Evolutionary conservation across 1,284 basidiomycete genomes (phyloP).

Genomic region (Inonotus hispidus): DNA sequence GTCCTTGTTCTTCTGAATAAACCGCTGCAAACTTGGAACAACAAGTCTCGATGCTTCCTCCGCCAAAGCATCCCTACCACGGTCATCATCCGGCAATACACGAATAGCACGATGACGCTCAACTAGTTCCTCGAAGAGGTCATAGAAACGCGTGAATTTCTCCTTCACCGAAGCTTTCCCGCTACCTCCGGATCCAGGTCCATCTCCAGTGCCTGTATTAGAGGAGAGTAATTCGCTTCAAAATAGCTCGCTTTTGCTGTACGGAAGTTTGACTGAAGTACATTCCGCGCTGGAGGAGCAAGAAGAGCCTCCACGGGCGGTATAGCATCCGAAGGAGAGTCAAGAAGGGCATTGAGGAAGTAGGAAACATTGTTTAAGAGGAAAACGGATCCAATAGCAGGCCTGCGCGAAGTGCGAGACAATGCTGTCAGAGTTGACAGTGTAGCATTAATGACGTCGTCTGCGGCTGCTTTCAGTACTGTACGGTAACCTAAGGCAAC

Average conservation of each 20-base stretch:
- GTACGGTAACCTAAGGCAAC: background rate
- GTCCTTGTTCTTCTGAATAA: conserved; percentile 72
- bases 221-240: conserved; percentile 70
- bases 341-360: conserved; percentile 51
- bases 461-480: conserved; percentile 31
- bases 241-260: conserved; percentile 78
- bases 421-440: conserved; percentile 55
- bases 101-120: conserved; percentile 63
- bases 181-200: conserved; percentile 47
- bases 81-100: conserved; percentile 67
- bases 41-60: conserved; percentile 74
- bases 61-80: conserved; percentile 47
- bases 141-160: conserved; percentile 74
- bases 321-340: conserved; percentile 40
- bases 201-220: conserved; percentile 65
- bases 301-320: conserved; percentile 40
- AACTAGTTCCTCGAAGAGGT: conserved; percentile 67
- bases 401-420: conserved; percentile 56
- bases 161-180: conserved; percentile 64
- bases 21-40: conserved; percentile 64
- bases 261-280: conserved; percentile 61
- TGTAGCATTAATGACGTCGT: conserved; percentile 61
- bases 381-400: conserved; percentile 67
- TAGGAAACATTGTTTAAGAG: conserved; percentile 73
- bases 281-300: conserved; percentile 54